phyloP scores from a whole-genome alignment of 805 yeast genomes.

The Kluyveromyces dobzhanskii region DNA sequence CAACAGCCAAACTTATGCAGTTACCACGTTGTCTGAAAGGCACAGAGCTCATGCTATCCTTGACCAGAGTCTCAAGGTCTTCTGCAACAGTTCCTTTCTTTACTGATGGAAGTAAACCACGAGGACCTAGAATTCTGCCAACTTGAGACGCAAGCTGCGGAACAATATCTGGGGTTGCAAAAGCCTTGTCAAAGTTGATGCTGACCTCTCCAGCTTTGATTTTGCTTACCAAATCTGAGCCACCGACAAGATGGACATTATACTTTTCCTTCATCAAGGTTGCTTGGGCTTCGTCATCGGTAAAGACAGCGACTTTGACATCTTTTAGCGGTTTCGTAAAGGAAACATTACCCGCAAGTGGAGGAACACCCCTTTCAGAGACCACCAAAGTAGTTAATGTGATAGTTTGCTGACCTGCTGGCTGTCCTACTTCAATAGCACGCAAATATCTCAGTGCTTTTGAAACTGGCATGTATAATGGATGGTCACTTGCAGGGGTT shows the following conservation, averaged over 20 bases:
- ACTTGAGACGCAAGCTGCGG: constrained; percentile 49
- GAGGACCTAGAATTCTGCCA: constrained; percentile 82
- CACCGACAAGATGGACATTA: constrained; percentile 67
- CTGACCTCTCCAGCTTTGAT: constrained; percentile 44
- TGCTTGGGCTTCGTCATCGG: constrained; percentile 45
- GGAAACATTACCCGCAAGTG: constrained; percentile 59
- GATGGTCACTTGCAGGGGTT: constrained; percentile 39
- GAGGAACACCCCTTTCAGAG: constrained; percentile 70
- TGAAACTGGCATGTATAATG: constrained; percentile 64
- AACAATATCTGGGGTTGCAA: constrained; percentile 78
- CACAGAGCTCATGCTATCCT: constrained; percentile 52
- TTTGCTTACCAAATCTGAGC: constrained; percentile 54
- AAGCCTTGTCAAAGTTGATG: constrained; percentile 61
- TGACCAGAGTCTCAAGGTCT: constrained; percentile 48
- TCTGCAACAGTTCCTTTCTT: constrained; percentile 80
- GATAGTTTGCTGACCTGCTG: constrained; percentile 61
- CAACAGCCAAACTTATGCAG: constrained; percentile 60
- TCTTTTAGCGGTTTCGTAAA: constrained; percentile 68
- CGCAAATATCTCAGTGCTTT: constrained; percentile 70
- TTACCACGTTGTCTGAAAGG: constrained; percentile 70
- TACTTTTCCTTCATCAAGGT: constrained; percentile 42
- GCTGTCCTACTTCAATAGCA: constrained; percentile 86
- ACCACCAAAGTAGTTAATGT: constrained; percentile 56
- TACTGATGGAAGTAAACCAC: constrained; percentile 78
- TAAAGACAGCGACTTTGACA: constrained; percentile 60